Base-by-base conservation (phyloP, 106 monocot genomes). In the Acorus gramineus region DNA sequence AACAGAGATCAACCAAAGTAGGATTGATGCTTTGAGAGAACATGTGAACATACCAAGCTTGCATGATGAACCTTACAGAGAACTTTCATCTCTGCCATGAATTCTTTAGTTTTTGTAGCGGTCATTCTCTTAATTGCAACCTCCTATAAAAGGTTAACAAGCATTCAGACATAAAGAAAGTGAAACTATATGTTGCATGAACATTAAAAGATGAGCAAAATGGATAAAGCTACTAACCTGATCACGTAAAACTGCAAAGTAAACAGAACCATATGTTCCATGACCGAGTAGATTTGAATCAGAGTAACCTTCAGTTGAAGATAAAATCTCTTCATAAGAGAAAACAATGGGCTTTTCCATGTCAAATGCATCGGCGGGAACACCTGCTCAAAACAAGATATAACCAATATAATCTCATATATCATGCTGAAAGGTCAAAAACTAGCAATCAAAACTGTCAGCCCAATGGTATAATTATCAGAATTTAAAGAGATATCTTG, bases 111-210 rank as follows among this genome's bases (percentile, higher is more conserved):
- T 87, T 98, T 91, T n/a, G 83, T 85, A 59, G 87, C 85, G 49
- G 84, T 88, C 96, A 98, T 98, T 83, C 79, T 87, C 74, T 96
- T 98, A 53, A 98, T 81, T 8, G 96, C 87, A 73, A 92, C 96
- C 79, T 98, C 96, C 96, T 98, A 69, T 45, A 68, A 63, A 2
- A n/a, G 2, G 1, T 50, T 48, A 4, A 46, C 14, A 28, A 9
- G 3, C 42, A 47, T 63, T 12, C 9, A 49, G 42, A n/a, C 11
- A 43, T 53, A 14, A 13, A 47, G 48, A 7, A 62, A 48, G 46
- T 28, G 51, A 61, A 28, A 28, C 28, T 1, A 28, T 28, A 28
- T 28, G 28, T 28, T 28, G 28, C 28, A 28, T 28, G 28, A 28
- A 28, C 28, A 28, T 28, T 28, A 28, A 28, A 28, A 28, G 28